Conservation (phyloP, 352 stramenopile species). For the Globisporangium ultimum region DNA sequence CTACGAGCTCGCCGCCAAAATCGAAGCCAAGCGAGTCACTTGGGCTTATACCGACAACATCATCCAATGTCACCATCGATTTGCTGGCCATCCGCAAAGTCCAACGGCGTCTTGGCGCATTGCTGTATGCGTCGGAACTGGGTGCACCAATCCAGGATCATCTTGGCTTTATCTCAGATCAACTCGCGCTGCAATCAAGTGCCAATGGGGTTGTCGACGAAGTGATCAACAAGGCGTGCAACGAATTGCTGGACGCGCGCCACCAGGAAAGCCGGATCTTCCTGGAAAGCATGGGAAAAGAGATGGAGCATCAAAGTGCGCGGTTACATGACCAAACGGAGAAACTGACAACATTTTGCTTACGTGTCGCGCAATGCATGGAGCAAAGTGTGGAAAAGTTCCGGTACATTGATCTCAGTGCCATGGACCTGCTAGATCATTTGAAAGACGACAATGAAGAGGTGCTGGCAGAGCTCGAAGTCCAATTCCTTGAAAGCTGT, state of each 20-base stretch:
- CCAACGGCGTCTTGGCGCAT: slow-evolving; percentile 68
- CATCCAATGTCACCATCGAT: slow-evolving; percentile 35
- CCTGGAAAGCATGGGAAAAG: slow-evolving; percentile 50
- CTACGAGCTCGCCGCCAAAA: slow-evolving; percentile 1
- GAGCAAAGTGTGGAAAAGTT: slow-evolving; percentile 56
- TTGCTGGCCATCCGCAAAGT: slow-evolving; percentile 78
- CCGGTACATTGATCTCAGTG: slow-evolving; percentile 60
- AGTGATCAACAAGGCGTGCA: slow-evolving; percentile 49
- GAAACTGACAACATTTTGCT: slow-evolving; percentile 64
- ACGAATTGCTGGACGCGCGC: slow-evolving; percentile 36
- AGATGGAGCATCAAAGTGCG: slow-evolving; percentile 55
- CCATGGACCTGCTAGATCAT: slow-evolving; percentile 67
- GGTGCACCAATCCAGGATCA: slow-evolving; percentile 40
- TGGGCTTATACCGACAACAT: neutral
- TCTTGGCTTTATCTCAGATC: slow-evolving; percentile 40
- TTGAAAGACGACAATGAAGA: slow-evolving; percentile 78
- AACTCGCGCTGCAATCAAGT: slow-evolving; percentile 50
- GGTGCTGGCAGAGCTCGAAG: slow-evolving; percentile 38
- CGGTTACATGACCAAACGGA: slow-evolving; percentile 54
- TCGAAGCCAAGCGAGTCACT: slow-evolving; percentile 3
- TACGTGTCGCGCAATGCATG: slow-evolving; percentile 42
- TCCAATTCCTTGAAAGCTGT: slow-evolving; percentile 37
- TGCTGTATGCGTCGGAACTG: slow-evolving; percentile 75
- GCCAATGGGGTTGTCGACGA: slow-evolving; percentile 76
- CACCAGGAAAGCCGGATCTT: slow-evolving; percentile 51